Evolutionary conservation across 2,329 filamentous ascomycete species (phyloP), one percentile per base, ranked within the genome.

Genomic region (Pestalotiopsis sp.): DNA sequence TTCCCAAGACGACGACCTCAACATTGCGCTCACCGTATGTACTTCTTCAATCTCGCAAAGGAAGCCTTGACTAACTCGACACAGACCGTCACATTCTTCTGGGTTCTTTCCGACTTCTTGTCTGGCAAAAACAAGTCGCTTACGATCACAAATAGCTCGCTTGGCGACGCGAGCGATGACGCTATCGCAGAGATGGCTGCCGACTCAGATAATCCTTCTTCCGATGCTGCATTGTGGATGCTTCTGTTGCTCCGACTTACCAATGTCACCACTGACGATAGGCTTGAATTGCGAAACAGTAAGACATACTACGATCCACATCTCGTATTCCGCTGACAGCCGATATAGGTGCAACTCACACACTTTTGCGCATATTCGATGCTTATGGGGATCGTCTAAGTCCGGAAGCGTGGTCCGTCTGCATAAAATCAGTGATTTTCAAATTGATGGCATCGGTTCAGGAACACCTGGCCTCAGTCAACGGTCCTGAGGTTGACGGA

Each of bases 31-130:
- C 31, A 98, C 96, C 41, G 92, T 93, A 84, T 80, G 88, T 78
- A 52, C 17, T 56, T 7, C 13, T 27, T 13, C 23, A 13, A 9
- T 12, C 1, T 23, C 23, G 2, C 27, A 61, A 6, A 17, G 38
- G 11, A 49, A 9, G 64, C 14, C 66, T 25, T 11, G 20, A 25
- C 58, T 71, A 23, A 72, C 72, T 45, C 45, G 66, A 74, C 67
- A 3, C 65, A 93, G 89, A 96, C 95, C 1, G 93, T 97, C 9
- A 97, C 95, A 0, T 96, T 97, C 77, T 97, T 97, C 79, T 98
- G 95, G 94, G 95, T 95, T 67, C 88, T 98, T 7, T 97, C 95
- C 0, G 95, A 98, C 78, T 96, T 95, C 72, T 84, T 98, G 4
- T 91, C 89, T 1, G 82, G 85, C 3, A 89, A 87, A 72, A 89